A percentile compares a stretch with the other conserved stretches of the same genome.
phyloP scores from a whole-genome alignment of 495 filamentous ascomycete species.

The Hypoxylon trugodes region DNA sequence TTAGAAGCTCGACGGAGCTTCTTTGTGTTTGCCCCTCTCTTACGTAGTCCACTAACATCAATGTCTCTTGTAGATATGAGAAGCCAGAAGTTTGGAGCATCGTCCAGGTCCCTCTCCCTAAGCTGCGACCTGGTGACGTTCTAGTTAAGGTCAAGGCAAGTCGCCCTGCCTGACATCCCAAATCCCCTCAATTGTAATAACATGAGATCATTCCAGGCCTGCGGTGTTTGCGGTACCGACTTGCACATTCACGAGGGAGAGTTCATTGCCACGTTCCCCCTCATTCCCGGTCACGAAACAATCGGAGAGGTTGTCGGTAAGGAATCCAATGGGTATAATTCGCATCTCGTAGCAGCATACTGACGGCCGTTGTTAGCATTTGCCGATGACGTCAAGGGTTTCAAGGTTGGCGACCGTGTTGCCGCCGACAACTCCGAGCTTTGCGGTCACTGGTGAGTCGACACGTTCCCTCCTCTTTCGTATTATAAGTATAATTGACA shows the following conservation, averaged over 20 bases:
- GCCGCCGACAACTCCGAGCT: conserved; percentile 69
- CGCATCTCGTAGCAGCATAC: background rate
- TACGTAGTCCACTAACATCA: conserved; percentile 16
- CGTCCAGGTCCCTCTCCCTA: conserved; percentile 68
- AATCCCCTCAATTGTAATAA: conserved; percentile 17
- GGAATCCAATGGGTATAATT: background rate
- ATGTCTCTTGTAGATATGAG: conserved; percentile 59
- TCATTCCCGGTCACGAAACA: conserved; percentile 62
- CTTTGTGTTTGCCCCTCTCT: background rate
- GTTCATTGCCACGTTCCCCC: conserved; percentile 51
- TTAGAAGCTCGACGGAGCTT: background rate
- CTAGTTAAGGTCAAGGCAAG: conserved; percentile 65
- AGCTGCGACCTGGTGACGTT: conserved; percentile 66
- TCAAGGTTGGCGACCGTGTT: conserved; percentile 71
- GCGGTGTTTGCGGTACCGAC: conserved; percentile 73
- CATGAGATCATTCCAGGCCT: conserved; percentile 50
- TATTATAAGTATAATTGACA: conserved; percentile 13
- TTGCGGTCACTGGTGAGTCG: conserved; percentile 65
- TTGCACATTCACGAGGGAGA: conserved; percentile 68
- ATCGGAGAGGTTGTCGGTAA: conserved; percentile 61
- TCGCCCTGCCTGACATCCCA: background rate
- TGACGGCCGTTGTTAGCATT: conserved; percentile 25
- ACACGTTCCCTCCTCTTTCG: background rate
- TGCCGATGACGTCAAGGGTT: conserved; percentile 63
- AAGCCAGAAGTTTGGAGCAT: conserved; percentile 67